A percentile compares a stretch with the other conserved stretches of the same genome.
Evolutionary conservation across 305 asterid genomes (phyloP).

Genomic region (Lippia alba): DNA sequence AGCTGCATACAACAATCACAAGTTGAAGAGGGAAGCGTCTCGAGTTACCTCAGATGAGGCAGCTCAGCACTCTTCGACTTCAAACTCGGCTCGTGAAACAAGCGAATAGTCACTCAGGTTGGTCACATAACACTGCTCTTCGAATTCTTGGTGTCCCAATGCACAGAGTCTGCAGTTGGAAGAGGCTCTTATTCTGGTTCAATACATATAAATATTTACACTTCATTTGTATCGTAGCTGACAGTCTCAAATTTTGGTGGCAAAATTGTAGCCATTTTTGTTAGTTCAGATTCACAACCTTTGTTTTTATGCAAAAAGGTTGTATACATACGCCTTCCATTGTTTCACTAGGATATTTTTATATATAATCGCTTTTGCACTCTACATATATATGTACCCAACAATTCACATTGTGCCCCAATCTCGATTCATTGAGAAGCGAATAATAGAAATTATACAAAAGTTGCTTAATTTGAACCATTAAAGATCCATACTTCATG

Average conservation of each 20-base stretch:
- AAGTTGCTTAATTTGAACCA: no score
- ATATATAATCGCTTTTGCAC: no score
- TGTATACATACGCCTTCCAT: neutral
- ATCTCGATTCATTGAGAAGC: no score
- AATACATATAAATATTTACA: slow-evolving; percentile 3
- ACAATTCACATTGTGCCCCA: no score
- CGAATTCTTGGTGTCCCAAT: neutral
- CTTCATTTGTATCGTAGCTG: neutral
- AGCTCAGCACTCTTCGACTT: slow-evolving; percentile 20
- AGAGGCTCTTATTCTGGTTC: slow-evolving; percentile 6
- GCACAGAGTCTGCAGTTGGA: neutral
- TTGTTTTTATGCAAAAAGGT: slow-evolving; percentile 22
- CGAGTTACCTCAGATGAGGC: slow-evolving; percentile 29
- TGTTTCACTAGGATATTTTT: no score
- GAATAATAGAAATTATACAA: no score
- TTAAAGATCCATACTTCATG: no score
- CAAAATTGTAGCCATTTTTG: slow-evolving; percentile 10
- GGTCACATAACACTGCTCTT: slow-evolving; percentile 4
- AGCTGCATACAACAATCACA: slow-evolving; percentile 90
- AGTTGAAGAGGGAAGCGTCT: slow-evolving; percentile 81
- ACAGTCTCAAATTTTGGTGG: slow-evolving; percentile 3
- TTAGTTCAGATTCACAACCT: slow-evolving; percentile 16
- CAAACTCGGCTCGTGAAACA: slow-evolving; percentile 17
- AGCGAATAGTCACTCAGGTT: slow-evolving; percentile 19
- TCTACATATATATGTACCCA: no score